Base-by-base conservation (phyloP, 106 monocot genomes). In the Dendrobium nobile region DNA sequence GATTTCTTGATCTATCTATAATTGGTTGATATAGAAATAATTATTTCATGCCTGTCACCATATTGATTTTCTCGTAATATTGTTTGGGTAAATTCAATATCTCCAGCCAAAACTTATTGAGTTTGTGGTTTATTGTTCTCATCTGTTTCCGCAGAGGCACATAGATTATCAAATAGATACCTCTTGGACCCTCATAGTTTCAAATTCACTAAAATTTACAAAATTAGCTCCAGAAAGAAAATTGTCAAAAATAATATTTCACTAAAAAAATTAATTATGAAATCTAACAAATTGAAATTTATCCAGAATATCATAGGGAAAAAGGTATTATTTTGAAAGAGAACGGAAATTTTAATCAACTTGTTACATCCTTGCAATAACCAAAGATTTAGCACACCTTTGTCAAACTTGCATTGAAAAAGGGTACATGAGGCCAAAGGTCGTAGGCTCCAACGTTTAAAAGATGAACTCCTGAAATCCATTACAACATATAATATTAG, bases 351-450 rank as follows among this genome's bases (percentile, higher is more conserved):
- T 48, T 37, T 48, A 51, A 47, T 76, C 27, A 24, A 11, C 24
- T 47, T 47, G 40, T 44, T 75, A 37, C 15, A 26, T 76, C n/a
- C 11, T 76, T 76, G 26, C 26, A 76, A 43, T 20, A 75, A 41
- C 74, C 24, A 74, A 74, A 76, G 76, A 48, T 76, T 76, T 13
- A 48, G 13, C 48, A 48, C 13, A 76, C 48, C 76, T 48, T 28
- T 27, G 48, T 51, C 47, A 76, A 47, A 76, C 47, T 76, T 76
- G 27, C 26, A 76, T 48, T 47, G 19, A 76, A 76, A 76, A 24
- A 16, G 48, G 7, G 48, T 51, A 76, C 1, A 13, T 48, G 48
- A 0, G 15, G n/a, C 45, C 15, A 48, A 76, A 76, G 76, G 76
- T 19, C 13, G 76, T 15, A 48, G 13, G 47, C 20, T 18, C 13